Conservation (phyloP, 352 stramenopile genomes). For the Globisporangium middletonii region DNA sequence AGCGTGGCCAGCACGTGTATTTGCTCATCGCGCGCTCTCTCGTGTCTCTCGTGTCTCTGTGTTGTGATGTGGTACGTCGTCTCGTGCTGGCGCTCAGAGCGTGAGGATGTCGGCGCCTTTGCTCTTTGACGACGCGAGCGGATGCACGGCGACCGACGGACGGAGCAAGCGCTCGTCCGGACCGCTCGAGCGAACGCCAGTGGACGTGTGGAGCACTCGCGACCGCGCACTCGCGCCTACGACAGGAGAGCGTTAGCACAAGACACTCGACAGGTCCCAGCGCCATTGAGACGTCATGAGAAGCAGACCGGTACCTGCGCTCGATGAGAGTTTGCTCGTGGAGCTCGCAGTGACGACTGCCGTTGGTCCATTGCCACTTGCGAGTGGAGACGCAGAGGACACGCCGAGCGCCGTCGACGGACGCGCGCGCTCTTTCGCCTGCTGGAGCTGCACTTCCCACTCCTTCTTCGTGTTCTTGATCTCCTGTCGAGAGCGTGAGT, state of each 20-base stretch:
- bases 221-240: constrained; percentile 7
- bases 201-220: constrained; percentile 50
- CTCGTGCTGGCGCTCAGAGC: constrained; percentile 17
- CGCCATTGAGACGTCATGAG: too few species aligned
- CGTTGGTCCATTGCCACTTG: neutral
- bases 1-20: constrained; percentile 22
- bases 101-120: constrained; percentile 49
- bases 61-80: neutral
- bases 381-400: constrained; percentile 8
- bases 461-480: constrained; percentile 81
- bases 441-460: constrained; percentile 57
- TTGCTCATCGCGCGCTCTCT: constrained; percentile 15
- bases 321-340: constrained; percentile 1
- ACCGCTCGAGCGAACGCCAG: constrained; percentile 29
- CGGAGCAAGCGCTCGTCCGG: constrained; percentile 42
- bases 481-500: constrained; percentile 19
- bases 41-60: constrained; percentile 1
- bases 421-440: constrained; percentile 37
- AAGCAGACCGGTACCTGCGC: too few species aligned
- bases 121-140: constrained; percentile 7
- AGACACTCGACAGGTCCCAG: too few species aligned
- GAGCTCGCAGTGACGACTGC: neutral
- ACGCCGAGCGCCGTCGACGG: constrained; percentile 55
- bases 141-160: constrained; percentile 20
- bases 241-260: neutral